phyloP scores from a whole-genome alignment of 805 yeast species.

The Kuraishia ogatae region DNA sequence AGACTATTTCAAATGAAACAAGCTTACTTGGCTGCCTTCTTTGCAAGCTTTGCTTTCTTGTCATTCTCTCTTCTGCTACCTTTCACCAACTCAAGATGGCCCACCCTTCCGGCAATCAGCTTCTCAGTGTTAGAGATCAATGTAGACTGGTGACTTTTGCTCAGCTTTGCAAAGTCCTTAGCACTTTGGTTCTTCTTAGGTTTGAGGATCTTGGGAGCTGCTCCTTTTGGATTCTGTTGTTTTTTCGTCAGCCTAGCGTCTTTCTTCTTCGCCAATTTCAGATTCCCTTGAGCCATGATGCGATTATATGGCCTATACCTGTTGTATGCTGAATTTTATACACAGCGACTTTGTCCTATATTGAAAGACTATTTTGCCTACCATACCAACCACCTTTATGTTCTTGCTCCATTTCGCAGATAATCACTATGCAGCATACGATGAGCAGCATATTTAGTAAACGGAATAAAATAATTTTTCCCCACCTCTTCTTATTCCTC shows the following conservation, averaged over 20 bases:
- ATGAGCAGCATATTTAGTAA: not conserved
- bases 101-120: constrained; percentile 81
- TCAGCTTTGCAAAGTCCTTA: constrained; percentile 37
- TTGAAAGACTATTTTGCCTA: too few species aligned
- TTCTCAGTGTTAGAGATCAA: constrained; percentile 67
- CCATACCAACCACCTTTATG: not conserved
- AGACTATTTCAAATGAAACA: not conserved
- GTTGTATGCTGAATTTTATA: too few species aligned
- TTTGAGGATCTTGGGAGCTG: constrained; percentile 67
- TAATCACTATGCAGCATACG: not conserved
- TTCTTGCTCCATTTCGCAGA: not conserved
- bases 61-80: constrained; percentile 85
- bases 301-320: not conserved
- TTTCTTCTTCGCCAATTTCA: constrained; percentile 45
- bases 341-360: too few species aligned
- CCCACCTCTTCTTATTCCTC: not conserved
- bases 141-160: constrained; percentile 47
- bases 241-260: constrained; percentile 53
- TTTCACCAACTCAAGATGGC: constrained; percentile 84
- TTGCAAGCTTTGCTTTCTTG: constrained; percentile 36
- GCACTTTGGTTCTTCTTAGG: constrained; percentile 52
- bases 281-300: constrained; percentile 65
- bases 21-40: not conserved
- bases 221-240: constrained; percentile 55
- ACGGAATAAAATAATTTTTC: not conserved